A percentile compares a stretch with the other conserved stretches of the same genome.
These are phyloP conservation scores for Umbelopsis sp. DNA, from an alignment of 192 early-diverging fungal genomes.

Conservation along the genomic window DNA sequence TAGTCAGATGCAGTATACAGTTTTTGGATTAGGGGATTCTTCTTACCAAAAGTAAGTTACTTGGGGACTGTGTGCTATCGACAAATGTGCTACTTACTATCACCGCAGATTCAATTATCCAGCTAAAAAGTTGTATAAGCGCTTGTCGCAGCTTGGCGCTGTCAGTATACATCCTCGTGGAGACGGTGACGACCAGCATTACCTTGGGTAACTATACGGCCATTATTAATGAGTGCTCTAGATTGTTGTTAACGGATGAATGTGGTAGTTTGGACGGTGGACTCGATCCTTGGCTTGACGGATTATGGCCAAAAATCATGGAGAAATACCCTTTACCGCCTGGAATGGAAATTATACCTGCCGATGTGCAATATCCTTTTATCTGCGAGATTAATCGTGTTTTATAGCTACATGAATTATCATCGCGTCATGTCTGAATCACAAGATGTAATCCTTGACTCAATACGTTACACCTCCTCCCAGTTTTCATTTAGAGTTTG, in stretches of 20 bases:
- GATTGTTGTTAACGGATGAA: background rate
- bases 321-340: slow-evolving; percentile 61
- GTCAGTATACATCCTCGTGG: slow-evolving; percentile 66
- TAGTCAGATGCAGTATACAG: slow-evolving; percentile 70
- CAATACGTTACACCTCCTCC: slow-evolving; percentile 25
- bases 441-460: background rate
- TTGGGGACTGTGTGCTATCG: background rate
- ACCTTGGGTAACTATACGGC: slow-evolving; percentile 64
- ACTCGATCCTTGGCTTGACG: slow-evolving; percentile 85
- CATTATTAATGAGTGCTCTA: background rate
- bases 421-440: background rate
- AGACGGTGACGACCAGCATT: slow-evolving; percentile 96
- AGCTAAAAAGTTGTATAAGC: slow-evolving; percentile 86
- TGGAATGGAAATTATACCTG: slow-evolving; percentile 53
- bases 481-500: slow-evolving; percentile 51
- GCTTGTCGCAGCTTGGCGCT: slow-evolving; percentile 87
- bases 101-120: slow-evolving; percentile 84
- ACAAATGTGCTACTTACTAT: background rate
- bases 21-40: slow-evolving; percentile 96
- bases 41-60: slow-evolving; percentile 77
- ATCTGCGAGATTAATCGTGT: background rate
- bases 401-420: background rate
- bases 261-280: slow-evolving; percentile 73
- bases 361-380: slow-evolving; percentile 48
- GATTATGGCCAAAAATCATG: slow-evolving; percentile 73